Conservation (phyloP, 108 stramenopile species). For the Mayamaea pseudoterrestris region DNA sequence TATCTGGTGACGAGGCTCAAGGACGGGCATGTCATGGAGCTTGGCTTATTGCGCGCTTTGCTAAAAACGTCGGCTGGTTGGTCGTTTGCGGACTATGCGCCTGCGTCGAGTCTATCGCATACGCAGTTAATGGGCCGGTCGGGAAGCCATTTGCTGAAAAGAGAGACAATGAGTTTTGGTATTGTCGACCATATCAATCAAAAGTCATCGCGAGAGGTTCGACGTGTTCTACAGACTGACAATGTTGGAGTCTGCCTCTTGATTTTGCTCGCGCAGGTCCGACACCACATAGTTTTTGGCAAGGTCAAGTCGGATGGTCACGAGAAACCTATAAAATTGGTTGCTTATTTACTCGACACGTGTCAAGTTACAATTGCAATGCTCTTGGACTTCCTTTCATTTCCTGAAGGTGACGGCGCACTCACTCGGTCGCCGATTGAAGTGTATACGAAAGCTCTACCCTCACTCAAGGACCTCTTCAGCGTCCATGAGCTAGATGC, state of each 20-base stretch:
- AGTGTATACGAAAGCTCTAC: constrained; percentile 44
- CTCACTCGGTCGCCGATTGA: constrained; percentile 14
- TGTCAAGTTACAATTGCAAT: constrained; percentile 59
- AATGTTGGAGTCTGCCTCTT: constrained; percentile 65
- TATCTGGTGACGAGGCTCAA: constrained; percentile 51
- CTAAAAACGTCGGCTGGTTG: constrained; percentile 75
- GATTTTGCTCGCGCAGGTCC: constrained; percentile 62
- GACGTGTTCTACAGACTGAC: constrained; percentile 46
- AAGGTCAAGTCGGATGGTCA: constrained; percentile 9
- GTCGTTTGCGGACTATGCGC: constrained; percentile 67
- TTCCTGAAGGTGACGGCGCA: constrained; percentile 8
- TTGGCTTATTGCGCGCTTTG: constrained; percentile 65
- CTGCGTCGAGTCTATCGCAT: constrained; percentile 56
- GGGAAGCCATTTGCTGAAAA: constrained; percentile 50
- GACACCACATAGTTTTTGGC: constrained; percentile 47
- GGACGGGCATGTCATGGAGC: constrained; percentile 55
- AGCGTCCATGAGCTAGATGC: constrained; percentile 40
- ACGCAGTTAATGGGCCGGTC: constrained; percentile 65
- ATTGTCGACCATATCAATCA: constrained; percentile 59
- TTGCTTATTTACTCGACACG: constrained; percentile 69
- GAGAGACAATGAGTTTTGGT: constrained; percentile 82
- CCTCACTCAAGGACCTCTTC: constrained; percentile 36
- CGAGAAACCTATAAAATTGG: constrained; percentile 50
- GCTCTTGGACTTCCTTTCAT: constrained; percentile 67
- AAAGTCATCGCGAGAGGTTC: constrained; percentile 30